A percentile compares a stretch with the other conserved stretches of the same genome.
These are phyloP conservation scores for Phytopythium boreale DNA, from an alignment of 352 stramenopile genomes.

Conservation along the genomic window DNA sequence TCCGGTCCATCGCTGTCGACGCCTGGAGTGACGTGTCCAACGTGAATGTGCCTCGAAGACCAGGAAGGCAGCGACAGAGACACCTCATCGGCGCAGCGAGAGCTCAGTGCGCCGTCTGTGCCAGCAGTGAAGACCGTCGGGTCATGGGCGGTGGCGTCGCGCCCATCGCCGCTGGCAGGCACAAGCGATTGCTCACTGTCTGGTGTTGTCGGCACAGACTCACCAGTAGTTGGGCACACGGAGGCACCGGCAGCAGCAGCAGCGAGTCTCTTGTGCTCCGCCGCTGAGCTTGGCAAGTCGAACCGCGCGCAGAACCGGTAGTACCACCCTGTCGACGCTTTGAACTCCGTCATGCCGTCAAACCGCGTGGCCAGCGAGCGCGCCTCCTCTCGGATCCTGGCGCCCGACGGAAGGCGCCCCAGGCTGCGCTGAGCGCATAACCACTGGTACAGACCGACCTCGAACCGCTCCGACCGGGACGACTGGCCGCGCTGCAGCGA, in stretches of 20 bases:
- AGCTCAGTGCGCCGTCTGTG: not conserved
- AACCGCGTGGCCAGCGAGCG: not conserved
- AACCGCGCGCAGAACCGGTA: conserved; percentile 1
- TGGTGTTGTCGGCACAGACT: not conserved
- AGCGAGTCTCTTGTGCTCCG: not conserved
- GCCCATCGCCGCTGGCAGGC: too few species aligned
- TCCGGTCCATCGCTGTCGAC: not conserved
- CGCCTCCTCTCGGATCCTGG: not conserved
- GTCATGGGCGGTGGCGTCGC: not conserved
- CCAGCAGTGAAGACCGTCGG: not conserved
- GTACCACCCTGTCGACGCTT: not conserved
- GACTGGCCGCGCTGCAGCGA: not conserved
- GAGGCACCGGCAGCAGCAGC: not conserved
- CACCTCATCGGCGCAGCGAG: not conserved
- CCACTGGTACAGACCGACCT: not conserved
- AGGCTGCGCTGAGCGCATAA: not conserved
- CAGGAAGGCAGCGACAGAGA: not conserved
- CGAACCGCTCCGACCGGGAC: not conserved
- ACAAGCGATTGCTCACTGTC: not conserved
- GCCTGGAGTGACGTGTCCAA: not conserved
- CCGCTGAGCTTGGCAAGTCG: not conserved
- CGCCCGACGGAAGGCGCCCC: not conserved
- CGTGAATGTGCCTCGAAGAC: not conserved
- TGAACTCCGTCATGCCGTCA: not conserved
- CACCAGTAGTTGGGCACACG: not conserved